Percentiles rank a stretch among this genome's conserved stretches.
Evolutionary conservation across 2,329 filamentous ascomycete genomes (phyloP).

Genomic region (Penicillium crustosum): DNA sequence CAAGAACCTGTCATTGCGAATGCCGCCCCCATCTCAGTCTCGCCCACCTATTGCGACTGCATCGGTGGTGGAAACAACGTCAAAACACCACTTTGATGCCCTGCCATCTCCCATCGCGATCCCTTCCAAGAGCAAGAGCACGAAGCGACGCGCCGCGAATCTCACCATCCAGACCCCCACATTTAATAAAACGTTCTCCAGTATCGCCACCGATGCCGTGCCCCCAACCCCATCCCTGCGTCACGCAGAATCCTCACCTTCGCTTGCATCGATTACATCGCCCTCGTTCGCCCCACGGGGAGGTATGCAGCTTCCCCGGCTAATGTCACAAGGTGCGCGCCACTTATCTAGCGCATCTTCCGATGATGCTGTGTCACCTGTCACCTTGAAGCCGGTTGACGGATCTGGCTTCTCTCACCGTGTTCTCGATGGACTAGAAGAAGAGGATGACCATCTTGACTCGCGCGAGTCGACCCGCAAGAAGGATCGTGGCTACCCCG

Average conservation of each 20-base stretch:
- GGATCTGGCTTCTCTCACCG: constrained; percentile 25
- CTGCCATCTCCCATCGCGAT: constrained; percentile 59
- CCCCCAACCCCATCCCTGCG: constrained; percentile 62
- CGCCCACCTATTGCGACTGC: constrained; percentile 52
- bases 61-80: constrained; percentile 46
- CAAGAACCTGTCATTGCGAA: constrained; percentile 64
- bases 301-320: constrained; percentile 53
- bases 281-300: constrained; percentile 50
- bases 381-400: constrained; percentile 30
- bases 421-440: constrained; percentile 49
- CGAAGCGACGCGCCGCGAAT: constrained; percentile 58
- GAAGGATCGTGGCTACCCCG: constrained; percentile 62
- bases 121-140: constrained; percentile 53
- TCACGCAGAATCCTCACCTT: constrained; percentile 63
- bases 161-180: constrained; percentile 59
- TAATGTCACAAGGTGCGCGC: constrained; percentile 33
- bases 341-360: constrained; percentile 28
- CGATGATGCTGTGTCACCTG: constrained; percentile 25
- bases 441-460: constrained; percentile 49
- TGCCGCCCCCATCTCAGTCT: constrained; percentile 48
- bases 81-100: constrained; percentile 46
- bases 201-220: constrained; percentile 49
- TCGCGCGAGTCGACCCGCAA: constrained; percentile 60
- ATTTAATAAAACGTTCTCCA: constrained; percentile 48
- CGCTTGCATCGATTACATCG: constrained; percentile 55